Conservation (phyloP, 805 yeast genomes). For the Saccharomycopsis selenospora region DNA sequence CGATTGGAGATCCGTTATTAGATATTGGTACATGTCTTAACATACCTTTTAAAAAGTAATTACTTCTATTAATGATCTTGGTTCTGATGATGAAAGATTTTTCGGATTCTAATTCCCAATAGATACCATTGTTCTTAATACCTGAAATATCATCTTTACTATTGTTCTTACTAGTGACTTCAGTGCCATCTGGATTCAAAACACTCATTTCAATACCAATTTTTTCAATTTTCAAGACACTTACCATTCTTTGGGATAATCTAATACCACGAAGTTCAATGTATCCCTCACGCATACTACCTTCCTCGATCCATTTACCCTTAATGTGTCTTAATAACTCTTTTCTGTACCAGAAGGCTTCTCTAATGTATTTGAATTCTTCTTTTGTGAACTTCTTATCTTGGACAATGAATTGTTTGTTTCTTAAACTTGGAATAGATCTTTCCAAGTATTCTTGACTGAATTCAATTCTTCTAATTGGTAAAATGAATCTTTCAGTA, state of each 20-base stretch:
- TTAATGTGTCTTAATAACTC: slow-evolving; percentile 48
- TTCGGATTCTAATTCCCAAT: slow-evolving; percentile 35
- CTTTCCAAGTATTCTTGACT: slow-evolving; percentile 36
- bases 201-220: slow-evolving; percentile 37
- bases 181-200: slow-evolving; percentile 20
- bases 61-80: slow-evolving; percentile 42
- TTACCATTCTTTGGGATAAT: slow-evolving; percentile 54
- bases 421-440: slow-evolving; percentile 63
- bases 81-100: slow-evolving; percentile 46
- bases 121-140: slow-evolving; percentile 26
- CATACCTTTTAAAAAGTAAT: slow-evolving; percentile 41
- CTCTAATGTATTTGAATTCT: slow-evolving; percentile 50
- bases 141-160: slow-evolving; percentile 11
- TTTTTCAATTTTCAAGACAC: slow-evolving; percentile 42
- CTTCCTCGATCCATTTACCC: slow-evolving; percentile 58
- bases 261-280: slow-evolving; percentile 64
- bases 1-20: slow-evolving; percentile 32
- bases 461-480: slow-evolving; percentile 50
- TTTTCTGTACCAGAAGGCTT: slow-evolving; percentile 77
- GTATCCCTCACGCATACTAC: slow-evolving; percentile 40
- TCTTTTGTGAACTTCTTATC: slow-evolving; percentile 44
- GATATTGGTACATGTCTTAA: slow-evolving; percentile 51
- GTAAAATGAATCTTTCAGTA: slow-evolving; percentile 59
- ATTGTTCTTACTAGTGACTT: background rate
- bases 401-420: slow-evolving; percentile 56